Evolutionary conservation across 179 eudicot species (phyloP).

Genomic region (Beta lomatogona): DNA sequence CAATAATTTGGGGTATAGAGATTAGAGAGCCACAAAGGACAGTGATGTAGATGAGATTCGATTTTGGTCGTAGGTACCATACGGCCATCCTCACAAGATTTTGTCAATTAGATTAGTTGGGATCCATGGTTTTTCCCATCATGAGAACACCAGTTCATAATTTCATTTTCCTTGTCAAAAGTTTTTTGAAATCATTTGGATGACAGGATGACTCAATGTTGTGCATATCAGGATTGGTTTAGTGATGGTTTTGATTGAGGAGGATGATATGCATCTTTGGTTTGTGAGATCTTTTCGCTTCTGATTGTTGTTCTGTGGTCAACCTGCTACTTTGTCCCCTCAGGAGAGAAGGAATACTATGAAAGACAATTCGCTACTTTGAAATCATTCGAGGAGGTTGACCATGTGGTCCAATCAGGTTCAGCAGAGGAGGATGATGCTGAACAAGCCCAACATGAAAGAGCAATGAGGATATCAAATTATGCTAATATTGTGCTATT

Average conservation of each 20-base stretch:
- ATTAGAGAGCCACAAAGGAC: no score
- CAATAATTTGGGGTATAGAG: no score
- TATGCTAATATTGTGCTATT: constrained; percentile 69
- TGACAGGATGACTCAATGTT: neutral
- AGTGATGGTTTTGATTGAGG: constrained; percentile 1
- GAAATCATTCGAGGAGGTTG: constrained; percentile 78
- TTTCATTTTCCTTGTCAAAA: no score
- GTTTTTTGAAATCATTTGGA: neutral
- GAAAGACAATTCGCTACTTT: constrained; percentile 75
- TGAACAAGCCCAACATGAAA: constrained; percentile 69
- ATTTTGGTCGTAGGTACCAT: no score
- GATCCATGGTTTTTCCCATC: no score
- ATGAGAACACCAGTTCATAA: no score
- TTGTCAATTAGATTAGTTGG: no score
- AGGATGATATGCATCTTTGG: constrained; percentile 2
- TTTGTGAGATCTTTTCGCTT: neutral
- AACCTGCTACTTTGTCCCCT: constrained; percentile 7
- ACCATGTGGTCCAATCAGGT: constrained; percentile 49
- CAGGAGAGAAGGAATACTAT: constrained; percentile 88
- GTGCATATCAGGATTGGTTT: neutral
- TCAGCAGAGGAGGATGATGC: constrained; percentile 45
- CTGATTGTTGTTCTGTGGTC: neutral
- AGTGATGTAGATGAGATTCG: no score
- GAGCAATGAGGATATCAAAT: constrained; percentile 92
- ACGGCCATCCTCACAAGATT: no score